Conservation (phyloP, 2,329 filamentous ascomycete genomes). For the Samsoniella hepiali region DNA sequence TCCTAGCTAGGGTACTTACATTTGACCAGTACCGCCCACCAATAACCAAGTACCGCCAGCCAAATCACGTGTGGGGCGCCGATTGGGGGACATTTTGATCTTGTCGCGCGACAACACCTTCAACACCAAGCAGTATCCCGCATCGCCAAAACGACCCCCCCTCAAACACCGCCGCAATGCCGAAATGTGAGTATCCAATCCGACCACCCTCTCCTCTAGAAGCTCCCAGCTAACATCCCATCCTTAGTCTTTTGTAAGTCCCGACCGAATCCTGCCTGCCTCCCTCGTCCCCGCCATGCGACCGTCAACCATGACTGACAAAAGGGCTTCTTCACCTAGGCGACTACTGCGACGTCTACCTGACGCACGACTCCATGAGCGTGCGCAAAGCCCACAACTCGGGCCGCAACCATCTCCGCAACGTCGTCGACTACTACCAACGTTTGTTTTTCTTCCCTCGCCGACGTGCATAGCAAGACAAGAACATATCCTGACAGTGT, state of each 20-base stretch:
- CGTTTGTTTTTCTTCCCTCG: conserved; percentile 48
- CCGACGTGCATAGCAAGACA: not conserved
- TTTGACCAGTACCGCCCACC: not conserved
- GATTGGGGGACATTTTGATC: conserved; percentile 1
- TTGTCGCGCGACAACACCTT: conserved; percentile 15
- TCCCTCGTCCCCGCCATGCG: not conserved
- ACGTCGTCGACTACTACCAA: conserved; percentile 98
- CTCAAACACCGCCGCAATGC: conserved; percentile 57
- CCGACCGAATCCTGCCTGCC: not conserved
- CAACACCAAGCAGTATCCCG: not conserved
- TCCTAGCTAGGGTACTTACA: not conserved
- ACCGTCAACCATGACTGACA: not conserved
- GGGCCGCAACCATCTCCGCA: conserved; percentile 92
- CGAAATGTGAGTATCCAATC: conserved; percentile 68
- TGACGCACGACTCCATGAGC: conserved; percentile 99
- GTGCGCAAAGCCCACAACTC: conserved; percentile 98
- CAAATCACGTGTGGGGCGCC: conserved; percentile 18
- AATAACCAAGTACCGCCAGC: not conserved
- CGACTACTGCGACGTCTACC: conserved; percentile 99
- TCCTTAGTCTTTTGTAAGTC: conserved; percentile 31
- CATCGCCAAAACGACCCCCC: not conserved
- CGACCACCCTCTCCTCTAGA: not conserved
- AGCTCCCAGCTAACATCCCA: conserved; percentile 34
- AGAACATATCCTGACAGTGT: conserved; percentile 1
- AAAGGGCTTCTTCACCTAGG: conserved; percentile 35